Base-by-base conservation (phyloP, 148 eudicot genomes). In the Dysphania ambrosioides region DNA sequence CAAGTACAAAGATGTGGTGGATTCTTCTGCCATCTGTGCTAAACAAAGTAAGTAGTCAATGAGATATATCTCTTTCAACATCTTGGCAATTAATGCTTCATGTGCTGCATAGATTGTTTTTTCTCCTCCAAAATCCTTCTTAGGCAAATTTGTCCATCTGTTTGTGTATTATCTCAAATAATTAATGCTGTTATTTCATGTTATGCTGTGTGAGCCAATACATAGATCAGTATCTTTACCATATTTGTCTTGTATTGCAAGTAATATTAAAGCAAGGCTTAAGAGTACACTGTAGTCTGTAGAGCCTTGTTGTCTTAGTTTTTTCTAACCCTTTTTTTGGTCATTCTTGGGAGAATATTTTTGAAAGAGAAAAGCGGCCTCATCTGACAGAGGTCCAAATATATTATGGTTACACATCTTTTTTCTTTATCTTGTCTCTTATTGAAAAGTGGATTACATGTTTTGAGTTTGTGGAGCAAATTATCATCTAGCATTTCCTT, bases 21-120 rank as follows among this genome's bases (percentile, higher is more conserved):
- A 75, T 70, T 70, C 38, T 53, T 41, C 75, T 41, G 79, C 75
- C 72, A 75, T 75, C 53, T 79, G 67, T 75, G 67, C 49, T 64
- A 36, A 53, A 64, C 75, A 2, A 70, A 61, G 82, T 70, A 79
- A 75, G 79, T 79, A 62, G 15, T n/a, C 40, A 53, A 55, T 26
- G 69, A 68, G 47, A 38, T 70, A 12, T 58, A 49, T 79, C 65
- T 56, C 26, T 53, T 44, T 70, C 60, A 44, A 4, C 34, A 8
- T 23, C 27, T 79, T 24, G 36, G 67, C 62, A 67, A 10, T 35
- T 73, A 31, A 35, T 68, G 74, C 66, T 42, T 74, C 66, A 68
- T 74, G 77, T 74, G 57, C 65, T 74, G 49, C 64, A 27, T 60
- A 47, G 26, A 34, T 26, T 68, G 66, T 61, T 23, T 55, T 38